Evolutionary conservation across 495 filamentous ascomycete genomes (phyloP).

Genomic region (Pyronema domesticum): DNA sequence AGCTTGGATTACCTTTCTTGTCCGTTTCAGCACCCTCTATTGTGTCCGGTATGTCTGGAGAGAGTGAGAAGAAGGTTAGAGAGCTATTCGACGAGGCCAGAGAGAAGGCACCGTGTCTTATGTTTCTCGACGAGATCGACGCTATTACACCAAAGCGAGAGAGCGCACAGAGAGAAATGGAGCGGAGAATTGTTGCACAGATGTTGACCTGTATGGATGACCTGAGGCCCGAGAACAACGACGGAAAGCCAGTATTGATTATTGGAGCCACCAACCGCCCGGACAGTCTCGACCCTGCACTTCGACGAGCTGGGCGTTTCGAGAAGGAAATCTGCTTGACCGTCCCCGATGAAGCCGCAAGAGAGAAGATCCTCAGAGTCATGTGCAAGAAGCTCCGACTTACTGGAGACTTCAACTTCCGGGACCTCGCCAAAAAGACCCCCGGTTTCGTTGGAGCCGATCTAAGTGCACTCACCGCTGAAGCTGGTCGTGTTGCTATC

Average conservation of each 20-base stretch:
- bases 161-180: slow-evolving; percentile 91
- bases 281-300: slow-evolving; percentile 72
- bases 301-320: slow-evolving; percentile 73
- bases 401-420: slow-evolving; percentile 56
- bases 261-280: slow-evolving; percentile 87
- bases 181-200: slow-evolving; percentile 87
- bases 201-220: slow-evolving; percentile 60
- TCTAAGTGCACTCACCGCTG: slow-evolving; percentile 62
- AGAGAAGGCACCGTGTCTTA: slow-evolving; percentile 68
- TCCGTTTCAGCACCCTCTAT: slow-evolving; percentile 77
- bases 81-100: slow-evolving; percentile 85
- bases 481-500: slow-evolving; percentile 48
- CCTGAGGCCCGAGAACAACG: slow-evolving; percentile 60
- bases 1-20: slow-evolving; percentile 70
- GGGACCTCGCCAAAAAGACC: slow-evolving; percentile 66
- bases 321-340: slow-evolving; percentile 87
- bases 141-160: slow-evolving; percentile 89
- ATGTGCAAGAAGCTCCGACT: slow-evolving; percentile 54
- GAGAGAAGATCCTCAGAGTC: slow-evolving; percentile 68
- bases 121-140: slow-evolving; percentile 96
- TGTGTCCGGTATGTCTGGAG: slow-evolving; percentile 87
- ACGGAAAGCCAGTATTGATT: slow-evolving; percentile 79
- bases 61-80: slow-evolving; percentile 84
- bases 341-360: slow-evolving; percentile 70
- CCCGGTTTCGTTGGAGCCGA: slow-evolving; percentile 95